Conservation (phyloP, 176 grass and related monocot species). For the Cenchrus americanus region DNA sequence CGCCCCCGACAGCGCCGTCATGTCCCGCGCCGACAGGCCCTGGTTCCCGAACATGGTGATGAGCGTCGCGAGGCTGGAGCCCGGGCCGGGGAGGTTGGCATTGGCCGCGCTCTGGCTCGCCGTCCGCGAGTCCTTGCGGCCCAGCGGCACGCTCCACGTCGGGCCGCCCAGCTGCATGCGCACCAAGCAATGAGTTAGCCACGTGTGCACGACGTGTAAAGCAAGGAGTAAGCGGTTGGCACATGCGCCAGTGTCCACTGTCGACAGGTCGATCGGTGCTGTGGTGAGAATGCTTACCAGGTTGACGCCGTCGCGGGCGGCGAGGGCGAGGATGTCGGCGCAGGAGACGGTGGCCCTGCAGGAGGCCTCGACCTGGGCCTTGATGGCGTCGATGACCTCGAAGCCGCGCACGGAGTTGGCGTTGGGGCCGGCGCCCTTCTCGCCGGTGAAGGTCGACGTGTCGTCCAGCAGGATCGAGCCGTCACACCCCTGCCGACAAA, state of each 20-base stretch:
- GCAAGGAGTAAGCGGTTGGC: background rate
- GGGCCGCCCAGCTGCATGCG: conserved; percentile 60
- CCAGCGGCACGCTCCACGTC: conserved; percentile 74
- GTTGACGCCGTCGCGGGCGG: conserved; percentile 69
- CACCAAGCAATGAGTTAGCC: background rate
- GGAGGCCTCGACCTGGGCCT: conserved; percentile 60
- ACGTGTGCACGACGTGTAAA: background rate
- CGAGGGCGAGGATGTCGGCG: conserved; percentile 78
- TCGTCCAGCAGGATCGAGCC: conserved; percentile 78
- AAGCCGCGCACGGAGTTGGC: conserved; percentile 69
- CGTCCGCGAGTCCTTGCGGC: conserved; percentile 62
- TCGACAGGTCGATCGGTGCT: background rate
- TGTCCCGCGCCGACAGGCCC: conserved; percentile 59
- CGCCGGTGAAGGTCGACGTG: conserved; percentile 57
- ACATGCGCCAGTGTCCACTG: background rate
- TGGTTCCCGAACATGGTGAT: conserved; percentile 57
- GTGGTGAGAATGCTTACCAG: conserved; percentile 32
- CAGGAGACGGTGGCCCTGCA: conserved; percentile 80
- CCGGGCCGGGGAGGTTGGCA: conserved; percentile 55
- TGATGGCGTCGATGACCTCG: conserved; percentile 92
- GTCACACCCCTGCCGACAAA: conserved; percentile 65
- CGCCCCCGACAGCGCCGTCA: conserved; percentile 85
- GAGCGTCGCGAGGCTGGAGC: conserved; percentile 58
- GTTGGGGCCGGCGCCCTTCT: conserved; percentile 80
- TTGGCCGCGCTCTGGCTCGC: conserved; percentile 73